Evolutionary conservation across 441 rosid genomes (phyloP), one percentile per base, ranked within the genome.

Genomic region (Francoa sonchifolia): DNA sequence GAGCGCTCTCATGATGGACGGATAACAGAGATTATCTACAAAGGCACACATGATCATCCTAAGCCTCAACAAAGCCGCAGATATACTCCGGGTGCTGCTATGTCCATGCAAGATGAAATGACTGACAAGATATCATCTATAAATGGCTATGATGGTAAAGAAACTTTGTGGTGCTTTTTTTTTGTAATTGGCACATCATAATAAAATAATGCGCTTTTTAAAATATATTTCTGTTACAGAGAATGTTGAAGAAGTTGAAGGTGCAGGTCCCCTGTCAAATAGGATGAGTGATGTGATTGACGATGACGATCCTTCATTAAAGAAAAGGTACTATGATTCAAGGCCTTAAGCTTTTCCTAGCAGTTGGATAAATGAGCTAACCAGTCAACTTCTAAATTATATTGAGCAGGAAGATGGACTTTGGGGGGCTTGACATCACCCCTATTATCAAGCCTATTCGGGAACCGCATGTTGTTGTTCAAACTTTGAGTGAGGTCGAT

Each of bases 391-490:
- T 15, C 40, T 40, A 47, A 52, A 47, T 41, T 50, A 12, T 27
- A 34, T 52, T 39, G 36, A 66, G 62, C 69, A 92, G 97, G 87
- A 83, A 71, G 71, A 52, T 81, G 73, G 95, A 92, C 38, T 26
- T 52, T 17, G 85, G 77, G 37, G 71, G 69, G 25, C 47, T 74
- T 61, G 95, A 83, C 33, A 66, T 75, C 65, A 75, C 75, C 57
- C 76, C 87, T 18, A 74, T 83, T 38, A 77, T 86, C 42, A 87
- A 87, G 66, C 94, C 99, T 34, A 92, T 83, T 20, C 74, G 94
- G 30, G 97, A 87, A 59, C 92, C 96, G 20, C 86, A 92, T 1
- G 94, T 92, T 43, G 97, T 92, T 54, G 95, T 87, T 63, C 95
- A 92, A 59, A 92, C 99, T 40, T 46, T 81, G 48, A 83, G 97